Percentiles rank a stretch among this genome's conserved stretches.
These are phyloP conservation scores for Cicer arietinum DNA, from an alignment of 306 rosid species.

Conservation along the genomic window DNA sequence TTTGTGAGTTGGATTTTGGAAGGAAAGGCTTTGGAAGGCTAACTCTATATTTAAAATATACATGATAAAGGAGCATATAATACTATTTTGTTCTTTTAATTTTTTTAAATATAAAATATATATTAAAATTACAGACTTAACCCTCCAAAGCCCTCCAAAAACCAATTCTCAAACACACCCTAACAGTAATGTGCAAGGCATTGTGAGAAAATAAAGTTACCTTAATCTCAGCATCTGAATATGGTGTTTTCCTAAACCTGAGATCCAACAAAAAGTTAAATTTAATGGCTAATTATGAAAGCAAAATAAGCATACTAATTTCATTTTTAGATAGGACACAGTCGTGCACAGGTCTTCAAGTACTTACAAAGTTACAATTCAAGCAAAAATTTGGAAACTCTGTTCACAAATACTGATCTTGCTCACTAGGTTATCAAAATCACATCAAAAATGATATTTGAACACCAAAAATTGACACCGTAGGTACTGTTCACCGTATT, in stretches of 20 bases:
- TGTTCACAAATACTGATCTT: not conserved
- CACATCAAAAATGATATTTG: not conserved
- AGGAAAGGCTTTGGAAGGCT: too few species aligned
- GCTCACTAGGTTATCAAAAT: constrained; percentile 19
- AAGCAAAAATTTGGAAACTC: constrained; percentile 12
- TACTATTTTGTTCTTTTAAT: too few species aligned
- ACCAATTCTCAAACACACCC: too few species aligned
- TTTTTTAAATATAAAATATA: too few species aligned
- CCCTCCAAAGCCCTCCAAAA: too few species aligned
- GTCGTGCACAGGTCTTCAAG: constrained; percentile 9
- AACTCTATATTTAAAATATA: too few species aligned
- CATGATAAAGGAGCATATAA: too few species aligned
- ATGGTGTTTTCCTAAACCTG: constrained; percentile 85
- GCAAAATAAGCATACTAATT: constrained; percentile 36
- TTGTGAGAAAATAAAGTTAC: constrained; percentile 49
- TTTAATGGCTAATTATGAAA: constrained; percentile 20
- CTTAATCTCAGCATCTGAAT: constrained; percentile 91
- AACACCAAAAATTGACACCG: too few species aligned
- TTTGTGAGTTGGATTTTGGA: too few species aligned
- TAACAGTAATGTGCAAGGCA: constrained; percentile 27
- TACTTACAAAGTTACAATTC: constrained; percentile 19
- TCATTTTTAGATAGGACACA: constrained; percentile 16
- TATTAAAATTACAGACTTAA: too few species aligned
- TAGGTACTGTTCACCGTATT: too few species aligned
- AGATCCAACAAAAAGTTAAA: constrained; percentile 35